Evolutionary conservation across 805 yeast species (phyloP).

Genomic region (Candida maesae): DNA sequence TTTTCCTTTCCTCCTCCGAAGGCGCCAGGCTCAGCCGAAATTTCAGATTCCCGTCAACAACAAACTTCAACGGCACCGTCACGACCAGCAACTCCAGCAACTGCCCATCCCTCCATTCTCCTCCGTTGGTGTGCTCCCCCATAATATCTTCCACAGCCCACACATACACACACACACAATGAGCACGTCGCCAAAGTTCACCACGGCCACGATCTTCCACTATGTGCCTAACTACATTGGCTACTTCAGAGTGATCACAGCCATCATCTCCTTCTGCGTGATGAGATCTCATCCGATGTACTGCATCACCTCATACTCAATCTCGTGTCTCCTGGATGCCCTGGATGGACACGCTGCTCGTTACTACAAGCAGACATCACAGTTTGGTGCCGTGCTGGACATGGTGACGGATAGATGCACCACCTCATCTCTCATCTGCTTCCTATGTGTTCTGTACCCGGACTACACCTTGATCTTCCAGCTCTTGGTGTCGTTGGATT

Average conservation of each 20-base stretch:
- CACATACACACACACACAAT: too few relatives aligned
- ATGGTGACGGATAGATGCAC: constrained; percentile 99
- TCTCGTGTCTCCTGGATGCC: constrained; percentile 92
- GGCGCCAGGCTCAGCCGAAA: too few relatives aligned
- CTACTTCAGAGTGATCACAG: constrained; percentile 76
- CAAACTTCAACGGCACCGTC: too few relatives aligned
- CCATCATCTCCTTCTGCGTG: constrained; percentile 70
- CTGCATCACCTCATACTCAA: constrained; percentile 74
- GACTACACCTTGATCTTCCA: constrained; percentile 60
- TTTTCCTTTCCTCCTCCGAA: too few relatives aligned
- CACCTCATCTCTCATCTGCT: constrained; percentile 89
- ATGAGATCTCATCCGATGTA: constrained; percentile 83
- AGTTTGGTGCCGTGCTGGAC: constrained; percentile 94
- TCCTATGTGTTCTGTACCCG: constrained; percentile 77
- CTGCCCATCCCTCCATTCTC: too few relatives aligned
- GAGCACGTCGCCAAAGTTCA: constrained; percentile 15
- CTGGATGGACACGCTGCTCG: constrained; percentile 96
- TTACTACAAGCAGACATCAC: constrained; percentile 79
- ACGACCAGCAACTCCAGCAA: too few relatives aligned
- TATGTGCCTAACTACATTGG: constrained; percentile 94
- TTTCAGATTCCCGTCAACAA: too few relatives aligned
- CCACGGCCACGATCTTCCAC: constrained; percentile 57
- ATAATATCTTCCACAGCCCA: too few relatives aligned
- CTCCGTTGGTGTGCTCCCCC: too few relatives aligned
- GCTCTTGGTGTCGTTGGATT: constrained; percentile 73